A percentile compares a stretch with the other conserved stretches of the same genome.
Conservation (phyloP, 345 rosid genomes). For the Eucalyptus decipiens region DNA sequence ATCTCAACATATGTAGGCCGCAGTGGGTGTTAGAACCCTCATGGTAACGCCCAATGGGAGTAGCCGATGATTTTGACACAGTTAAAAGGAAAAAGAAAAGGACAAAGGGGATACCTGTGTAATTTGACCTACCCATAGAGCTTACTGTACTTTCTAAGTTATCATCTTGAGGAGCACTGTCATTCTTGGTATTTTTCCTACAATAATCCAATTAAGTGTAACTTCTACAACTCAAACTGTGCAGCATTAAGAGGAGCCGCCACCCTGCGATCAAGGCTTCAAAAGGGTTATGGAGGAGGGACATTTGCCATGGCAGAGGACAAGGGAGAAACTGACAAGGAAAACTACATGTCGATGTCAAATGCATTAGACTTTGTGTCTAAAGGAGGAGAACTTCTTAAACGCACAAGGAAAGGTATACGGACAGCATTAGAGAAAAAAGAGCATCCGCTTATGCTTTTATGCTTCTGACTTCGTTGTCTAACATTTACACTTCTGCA, state of each 20-base stretch:
- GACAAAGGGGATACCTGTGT: background rate
- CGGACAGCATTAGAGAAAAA: background rate
- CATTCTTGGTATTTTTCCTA: background rate
- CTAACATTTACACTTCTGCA: background rate
- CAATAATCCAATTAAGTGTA: background rate
- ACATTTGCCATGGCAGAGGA: constrained; percentile 31
- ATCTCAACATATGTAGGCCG: background rate
- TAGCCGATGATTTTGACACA: background rate
- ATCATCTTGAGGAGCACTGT: background rate
- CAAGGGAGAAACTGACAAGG: constrained; percentile 31
- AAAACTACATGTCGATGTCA: constrained; percentile 27
- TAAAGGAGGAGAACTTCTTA: constrained; percentile 83
- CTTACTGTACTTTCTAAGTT: background rate
- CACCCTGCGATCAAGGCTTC: constrained; percentile 61
- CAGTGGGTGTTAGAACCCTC: background rate
- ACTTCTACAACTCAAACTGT: background rate
- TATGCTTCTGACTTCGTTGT: background rate
- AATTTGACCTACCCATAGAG: background rate
- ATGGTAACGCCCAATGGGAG: background rate
- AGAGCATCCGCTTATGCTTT: background rate
- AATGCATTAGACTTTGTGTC: constrained; percentile 53
- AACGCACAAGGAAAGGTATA: constrained; percentile 94
- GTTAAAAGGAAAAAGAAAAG: background rate
- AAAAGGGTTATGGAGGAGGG: constrained; percentile 34
- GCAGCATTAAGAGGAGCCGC: constrained; percentile 83